These are phyloP conservation scores for Mangifera indica DNA, from an alignment of 345 rosid species.

Conservation along the genomic window DNA sequence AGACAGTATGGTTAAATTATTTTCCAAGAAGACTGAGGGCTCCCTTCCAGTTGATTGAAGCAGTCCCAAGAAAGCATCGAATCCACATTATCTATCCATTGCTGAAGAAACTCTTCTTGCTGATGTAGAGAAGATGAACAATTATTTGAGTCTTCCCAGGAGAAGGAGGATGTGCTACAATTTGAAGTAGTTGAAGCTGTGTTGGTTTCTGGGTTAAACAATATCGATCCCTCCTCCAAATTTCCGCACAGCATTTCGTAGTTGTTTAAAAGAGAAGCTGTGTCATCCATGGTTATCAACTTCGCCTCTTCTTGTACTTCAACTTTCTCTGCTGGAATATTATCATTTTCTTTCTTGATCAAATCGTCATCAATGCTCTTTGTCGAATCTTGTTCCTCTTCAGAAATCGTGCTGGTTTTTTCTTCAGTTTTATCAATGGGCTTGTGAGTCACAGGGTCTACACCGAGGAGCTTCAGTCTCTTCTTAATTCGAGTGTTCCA, in stretches of 20 bases:
- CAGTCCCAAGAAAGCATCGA: conserved; percentile 64
- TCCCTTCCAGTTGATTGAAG: conserved; percentile 46
- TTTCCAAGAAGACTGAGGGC: conserved; percentile 31
- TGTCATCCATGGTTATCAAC: conserved; percentile 23
- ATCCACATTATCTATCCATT: conserved; percentile 59
- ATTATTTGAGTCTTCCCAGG: conserved; percentile 34
- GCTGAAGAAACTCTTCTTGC: conserved; percentile 30
- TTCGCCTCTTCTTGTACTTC: conserved; percentile 11
- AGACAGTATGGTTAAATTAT: background rate
- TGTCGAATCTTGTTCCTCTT: conserved; percentile 22
- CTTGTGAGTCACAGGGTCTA: conserved; percentile 67
- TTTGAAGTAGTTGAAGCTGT: conserved; percentile 40
- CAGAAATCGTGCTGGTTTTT: conserved; percentile 13
- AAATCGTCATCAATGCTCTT: background rate
- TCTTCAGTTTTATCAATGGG: conserved; percentile 30
- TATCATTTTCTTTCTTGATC: background rate
- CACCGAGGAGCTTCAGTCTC: conserved; percentile 65
- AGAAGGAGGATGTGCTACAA: conserved; percentile 25
- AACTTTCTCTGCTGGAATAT: conserved; percentile 4
- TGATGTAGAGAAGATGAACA: conserved; percentile 37
- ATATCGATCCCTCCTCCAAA: conserved; percentile 35
- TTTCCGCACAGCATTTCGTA: conserved; percentile 41
- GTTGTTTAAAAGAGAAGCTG: conserved; percentile 29
- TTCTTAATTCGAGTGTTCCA: conserved; percentile 93
- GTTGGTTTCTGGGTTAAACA: conserved; percentile 31